A percentile compares a stretch with the other conserved stretches of the same genome.
Conservation (phyloP, 1,139 yeast genomes). For the Suhomyces coccinellae region DNA sequence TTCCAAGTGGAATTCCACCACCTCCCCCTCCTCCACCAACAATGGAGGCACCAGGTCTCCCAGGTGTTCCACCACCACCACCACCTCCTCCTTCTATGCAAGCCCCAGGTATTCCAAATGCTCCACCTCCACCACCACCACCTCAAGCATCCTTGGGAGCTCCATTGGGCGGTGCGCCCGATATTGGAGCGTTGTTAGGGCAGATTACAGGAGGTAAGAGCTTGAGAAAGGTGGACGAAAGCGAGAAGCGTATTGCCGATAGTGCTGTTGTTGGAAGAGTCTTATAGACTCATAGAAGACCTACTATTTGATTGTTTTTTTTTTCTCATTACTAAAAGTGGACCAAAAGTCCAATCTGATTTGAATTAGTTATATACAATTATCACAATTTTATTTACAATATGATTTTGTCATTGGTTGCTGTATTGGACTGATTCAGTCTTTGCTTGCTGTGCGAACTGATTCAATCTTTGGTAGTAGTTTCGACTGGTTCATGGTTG, state of each 20-base stretch:
- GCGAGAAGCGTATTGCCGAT: conserved; percentile 44
- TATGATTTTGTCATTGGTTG: no score
- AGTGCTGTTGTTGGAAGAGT: conserved; percentile 55
- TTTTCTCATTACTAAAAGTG: not conserved
- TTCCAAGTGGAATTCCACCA: conserved; percentile 12
- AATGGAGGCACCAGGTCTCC: conserved; percentile 13
- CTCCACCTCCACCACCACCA: conserved; percentile 33
- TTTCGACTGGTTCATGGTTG: conserved; percentile 36
- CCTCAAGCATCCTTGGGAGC: conserved; percentile 20
- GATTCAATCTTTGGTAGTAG: not conserved
- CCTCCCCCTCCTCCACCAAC: conserved; percentile 18
- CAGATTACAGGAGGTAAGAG: conserved; percentile 56
- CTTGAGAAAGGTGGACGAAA: conserved; percentile 49
- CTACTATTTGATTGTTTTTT: not conserved
- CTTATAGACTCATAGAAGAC: conserved; percentile 22
- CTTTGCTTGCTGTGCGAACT: no score
- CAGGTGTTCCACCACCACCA: conserved; percentile 21
- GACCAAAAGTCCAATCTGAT: not conserved
- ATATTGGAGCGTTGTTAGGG: conserved; percentile 51
- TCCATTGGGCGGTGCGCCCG: conserved; percentile 33
- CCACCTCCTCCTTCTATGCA: conserved; percentile 17
- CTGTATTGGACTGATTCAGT: no score
- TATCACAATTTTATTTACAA: conserved; percentile 2
- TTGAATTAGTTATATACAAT: conserved; percentile 2
- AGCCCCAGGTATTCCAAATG: conserved; percentile 15